These are phyloP conservation scores for Pyrenophora seminiperda DNA, from an alignment of 2,329 filamentous ascomycete genomes.

Conservation along the genomic window DNA sequence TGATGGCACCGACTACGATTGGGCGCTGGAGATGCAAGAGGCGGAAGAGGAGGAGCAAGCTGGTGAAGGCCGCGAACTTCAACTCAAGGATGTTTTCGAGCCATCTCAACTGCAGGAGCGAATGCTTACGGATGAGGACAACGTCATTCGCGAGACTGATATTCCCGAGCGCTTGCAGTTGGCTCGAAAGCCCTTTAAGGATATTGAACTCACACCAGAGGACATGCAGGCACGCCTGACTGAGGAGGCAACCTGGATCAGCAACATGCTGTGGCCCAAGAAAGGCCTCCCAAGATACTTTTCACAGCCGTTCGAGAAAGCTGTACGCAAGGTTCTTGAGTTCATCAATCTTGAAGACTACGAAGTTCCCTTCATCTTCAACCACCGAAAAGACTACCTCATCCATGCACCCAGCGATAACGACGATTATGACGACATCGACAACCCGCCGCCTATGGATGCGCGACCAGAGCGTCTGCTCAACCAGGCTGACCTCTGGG, in stretches of 20 bases:
- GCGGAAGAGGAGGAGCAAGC: slow-evolving; percentile 78
- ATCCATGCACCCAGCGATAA: slow-evolving; percentile 78
- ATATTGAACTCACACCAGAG: slow-evolving; percentile 78
- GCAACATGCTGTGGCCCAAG: slow-evolving; percentile 85
- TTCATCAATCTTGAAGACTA: slow-evolving; percentile 95
- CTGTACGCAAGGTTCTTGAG: slow-evolving; percentile 88
- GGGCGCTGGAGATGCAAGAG: slow-evolving; percentile 88
- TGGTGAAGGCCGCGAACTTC: slow-evolving; percentile 79
- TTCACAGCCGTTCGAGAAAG: slow-evolving; percentile 80
- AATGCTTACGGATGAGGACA: slow-evolving; percentile 94
- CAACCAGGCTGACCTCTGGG: slow-evolving; percentile 92
- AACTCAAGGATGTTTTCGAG: slow-evolving; percentile 98
- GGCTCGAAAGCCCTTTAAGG: slow-evolving; percentile 84
- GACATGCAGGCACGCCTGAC: slow-evolving; percentile 67
- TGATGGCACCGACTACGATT: slow-evolving; percentile 93
- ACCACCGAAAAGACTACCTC: slow-evolving; percentile 96
- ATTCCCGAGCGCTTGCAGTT: slow-evolving; percentile 94
- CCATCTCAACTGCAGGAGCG: slow-evolving; percentile 93
- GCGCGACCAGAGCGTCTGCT: slow-evolving; percentile 84
- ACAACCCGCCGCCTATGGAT: slow-evolving; percentile 73
- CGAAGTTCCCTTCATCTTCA: slow-evolving; percentile 96
- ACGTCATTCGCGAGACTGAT: slow-evolving; percentile 83
- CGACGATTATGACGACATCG: slow-evolving; percentile 63
- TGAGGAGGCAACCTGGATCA: slow-evolving; percentile 92
- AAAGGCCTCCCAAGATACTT: slow-evolving; percentile 76